Percentiles rank a stretch among this genome's conserved stretches.
Evolutionary conservation across 2,329 filamentous ascomycete genomes (phyloP).

Genomic region (Penicillium verrucosum): DNA sequence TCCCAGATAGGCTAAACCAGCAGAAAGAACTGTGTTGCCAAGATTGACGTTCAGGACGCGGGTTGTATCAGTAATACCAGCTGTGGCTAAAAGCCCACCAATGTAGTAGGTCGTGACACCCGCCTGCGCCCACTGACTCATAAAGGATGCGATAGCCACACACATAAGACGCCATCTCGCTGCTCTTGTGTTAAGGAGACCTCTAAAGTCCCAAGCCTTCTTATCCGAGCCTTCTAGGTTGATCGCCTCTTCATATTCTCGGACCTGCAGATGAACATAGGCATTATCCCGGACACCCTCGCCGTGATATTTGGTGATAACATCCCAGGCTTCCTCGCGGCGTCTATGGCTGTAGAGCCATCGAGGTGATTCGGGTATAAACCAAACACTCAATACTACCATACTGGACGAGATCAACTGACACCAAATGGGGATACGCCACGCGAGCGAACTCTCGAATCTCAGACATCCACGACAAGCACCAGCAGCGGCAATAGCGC

Average conservation of each 20-base stretch:
- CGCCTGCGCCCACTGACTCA: conserved; percentile 46
- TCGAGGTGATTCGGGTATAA: conserved; percentile 60
- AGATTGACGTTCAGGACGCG: conserved; percentile 54
- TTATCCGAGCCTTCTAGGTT: conserved; percentile 47
- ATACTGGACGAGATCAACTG: conserved; percentile 48
- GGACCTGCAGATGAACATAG: conserved; percentile 32
- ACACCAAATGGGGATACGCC: conserved; percentile 59
- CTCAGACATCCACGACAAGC: conserved; percentile 49
- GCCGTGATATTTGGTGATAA: conserved; percentile 58
- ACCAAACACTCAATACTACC: conserved; percentile 46
- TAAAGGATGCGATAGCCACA: conserved; percentile 52
- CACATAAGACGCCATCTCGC: conserved; percentile 50
- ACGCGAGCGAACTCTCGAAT: conserved; percentile 46
- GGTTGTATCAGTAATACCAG: conserved; percentile 50
- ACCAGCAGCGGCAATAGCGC: conserved; percentile 54
- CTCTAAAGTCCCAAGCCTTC: conserved; percentile 48
- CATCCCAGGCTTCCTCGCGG: conserved; percentile 55
- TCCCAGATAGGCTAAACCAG: conserved; percentile 45
- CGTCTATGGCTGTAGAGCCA: conserved; percentile 60
- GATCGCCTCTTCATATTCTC: conserved; percentile 34
- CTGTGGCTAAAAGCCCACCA: conserved; percentile 50
- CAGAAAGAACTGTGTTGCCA: conserved; percentile 54
- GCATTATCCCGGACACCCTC: conserved; percentile 39
- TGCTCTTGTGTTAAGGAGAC: conserved; percentile 13
- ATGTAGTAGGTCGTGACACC: conserved; percentile 54